A percentile compares a stretch with the other conserved stretches of the same genome.
These are phyloP conservation scores for Scytalidium sp. DNA, from an alignment of 2,329 filamentous ascomycete genomes.

Conservation along the genomic window DNA sequence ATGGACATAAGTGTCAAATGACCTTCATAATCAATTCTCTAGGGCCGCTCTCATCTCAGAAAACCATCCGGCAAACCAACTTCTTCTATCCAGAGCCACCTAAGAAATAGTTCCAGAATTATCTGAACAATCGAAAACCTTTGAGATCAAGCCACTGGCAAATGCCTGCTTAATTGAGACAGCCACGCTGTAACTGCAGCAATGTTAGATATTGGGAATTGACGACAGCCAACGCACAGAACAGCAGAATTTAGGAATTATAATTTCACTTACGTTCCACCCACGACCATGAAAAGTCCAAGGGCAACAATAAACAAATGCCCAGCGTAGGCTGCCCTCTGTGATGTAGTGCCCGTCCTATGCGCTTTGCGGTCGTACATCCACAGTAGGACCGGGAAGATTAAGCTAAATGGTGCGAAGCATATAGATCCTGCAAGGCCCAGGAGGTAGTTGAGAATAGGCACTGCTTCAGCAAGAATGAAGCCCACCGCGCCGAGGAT, in stretches of 20 bases:
- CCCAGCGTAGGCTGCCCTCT: not conserved
- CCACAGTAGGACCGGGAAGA: constrained; percentile 45
- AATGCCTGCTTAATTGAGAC: constrained; percentile 1
- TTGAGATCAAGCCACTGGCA: not conserved
- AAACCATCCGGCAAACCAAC: not conserved
- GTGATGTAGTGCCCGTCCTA: not conserved
- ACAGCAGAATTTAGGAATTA: not conserved
- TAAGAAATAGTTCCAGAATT: not conserved
- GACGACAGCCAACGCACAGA: not conserved
- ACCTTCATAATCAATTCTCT: too few species aligned
- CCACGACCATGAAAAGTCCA: constrained; percentile 1
- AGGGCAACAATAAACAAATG: not conserved
- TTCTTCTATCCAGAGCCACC: not conserved
- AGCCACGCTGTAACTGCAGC: not conserved
- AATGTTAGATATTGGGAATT: not conserved
- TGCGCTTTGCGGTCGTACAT: constrained; percentile 32
- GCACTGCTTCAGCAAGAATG: constrained; percentile 46
- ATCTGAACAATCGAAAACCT: not conserved
- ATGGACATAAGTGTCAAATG: too few species aligned
- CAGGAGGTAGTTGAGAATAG: constrained; percentile 49
- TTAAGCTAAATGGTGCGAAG: constrained; percentile 32
- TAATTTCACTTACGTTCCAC: not conserved
- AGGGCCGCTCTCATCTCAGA: too few species aligned
- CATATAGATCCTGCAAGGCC: constrained; percentile 46
- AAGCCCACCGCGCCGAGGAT: constrained; percentile 39